Conservation (phyloP, 2,329 filamentous ascomycete species). For the Penicillium sp. region DNA sequence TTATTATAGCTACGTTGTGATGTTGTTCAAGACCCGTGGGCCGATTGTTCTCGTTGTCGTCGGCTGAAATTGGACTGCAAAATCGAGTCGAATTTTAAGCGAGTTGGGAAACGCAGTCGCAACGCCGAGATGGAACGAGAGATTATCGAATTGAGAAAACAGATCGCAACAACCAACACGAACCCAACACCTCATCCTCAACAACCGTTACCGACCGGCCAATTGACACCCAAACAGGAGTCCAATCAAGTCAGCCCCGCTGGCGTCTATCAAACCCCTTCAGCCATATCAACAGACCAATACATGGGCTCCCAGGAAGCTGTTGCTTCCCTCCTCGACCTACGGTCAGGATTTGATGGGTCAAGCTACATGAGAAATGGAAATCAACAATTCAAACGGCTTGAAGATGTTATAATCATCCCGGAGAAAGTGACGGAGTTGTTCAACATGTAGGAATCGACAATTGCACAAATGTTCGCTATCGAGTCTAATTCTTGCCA, state of each 20-base stretch:
- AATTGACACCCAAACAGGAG: constrained; percentile 42
- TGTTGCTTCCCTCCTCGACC: constrained; percentile 54
- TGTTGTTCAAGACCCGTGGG: constrained; percentile 67
- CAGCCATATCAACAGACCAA: constrained; percentile 44
- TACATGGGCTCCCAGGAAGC: constrained; percentile 55
- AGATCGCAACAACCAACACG: constrained; percentile 45
- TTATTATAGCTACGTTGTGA: constrained; percentile 65
- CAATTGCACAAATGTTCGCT: not conserved
- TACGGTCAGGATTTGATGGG: constrained; percentile 52
- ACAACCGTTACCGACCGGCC: constrained; percentile 28
- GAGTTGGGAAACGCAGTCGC: constrained; percentile 68
- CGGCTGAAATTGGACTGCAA: constrained; percentile 67
- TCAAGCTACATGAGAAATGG: constrained; percentile 54
- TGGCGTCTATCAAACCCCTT: constrained; percentile 39
- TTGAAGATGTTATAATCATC: constrained; percentile 56
- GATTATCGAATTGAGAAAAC: constrained; percentile 55
- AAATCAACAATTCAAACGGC: constrained; percentile 52
- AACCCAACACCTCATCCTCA: constrained; percentile 28
- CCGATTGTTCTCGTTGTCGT: constrained; percentile 64
- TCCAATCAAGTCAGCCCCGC: constrained; percentile 40
- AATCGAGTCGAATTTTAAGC: constrained; percentile 71
- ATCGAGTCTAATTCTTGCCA: not conserved
- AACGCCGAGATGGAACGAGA: constrained; percentile 68
- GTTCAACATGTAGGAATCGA: constrained; percentile 46
- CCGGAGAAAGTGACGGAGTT: constrained; percentile 49